phyloP scores from a whole-genome alignment of 768 basidiomycete genomes.

The Austroboletus festivus region DNA sequence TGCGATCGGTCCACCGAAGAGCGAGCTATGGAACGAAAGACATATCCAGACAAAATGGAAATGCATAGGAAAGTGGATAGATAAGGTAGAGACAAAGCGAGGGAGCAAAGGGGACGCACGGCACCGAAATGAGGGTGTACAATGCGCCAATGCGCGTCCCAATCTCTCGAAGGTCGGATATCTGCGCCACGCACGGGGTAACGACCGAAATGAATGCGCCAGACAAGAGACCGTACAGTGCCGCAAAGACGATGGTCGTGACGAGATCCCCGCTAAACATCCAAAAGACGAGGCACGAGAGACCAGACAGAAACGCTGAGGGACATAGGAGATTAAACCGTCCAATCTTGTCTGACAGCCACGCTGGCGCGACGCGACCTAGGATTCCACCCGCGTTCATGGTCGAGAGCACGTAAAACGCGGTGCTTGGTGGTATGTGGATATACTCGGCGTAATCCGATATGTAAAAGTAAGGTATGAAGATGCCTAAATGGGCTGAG shows the following conservation, averaged over 20 bases:
- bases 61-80: not conserved
- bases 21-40: slow-evolving; percentile 39
- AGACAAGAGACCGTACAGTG: slow-evolving; percentile 59
- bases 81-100: not conserved
- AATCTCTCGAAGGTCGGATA: slow-evolving; percentile 55
- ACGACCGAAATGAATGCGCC: slow-evolving; percentile 69
- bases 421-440: slow-evolving; percentile 34
- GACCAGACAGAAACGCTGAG: slow-evolving; percentile 57
- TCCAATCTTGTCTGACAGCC: slow-evolving; percentile 62
- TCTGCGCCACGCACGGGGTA: slow-evolving; percentile 65
- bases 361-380: slow-evolving; percentile 63
- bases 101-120: slow-evolving; percentile 51
- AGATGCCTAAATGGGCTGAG: slow-evolving; percentile 47
- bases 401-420: slow-evolving; percentile 58
- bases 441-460: slow-evolving; percentile 51
- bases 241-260: slow-evolving; percentile 49
- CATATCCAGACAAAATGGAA: not conserved
- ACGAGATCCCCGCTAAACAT: slow-evolving; percentile 40
- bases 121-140: slow-evolving; percentile 63
- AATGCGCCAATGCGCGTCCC: slow-evolving; percentile 63
- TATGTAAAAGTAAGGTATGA: slow-evolving; percentile 72
- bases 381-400: slow-evolving; percentile 68
- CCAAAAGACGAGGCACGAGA: slow-evolving; percentile 61
- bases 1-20: slow-evolving; percentile 62
- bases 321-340: slow-evolving; percentile 66